phyloP scores from a whole-genome alignment of 805 yeast species.

The Yamadazyma scolyti region DNA sequence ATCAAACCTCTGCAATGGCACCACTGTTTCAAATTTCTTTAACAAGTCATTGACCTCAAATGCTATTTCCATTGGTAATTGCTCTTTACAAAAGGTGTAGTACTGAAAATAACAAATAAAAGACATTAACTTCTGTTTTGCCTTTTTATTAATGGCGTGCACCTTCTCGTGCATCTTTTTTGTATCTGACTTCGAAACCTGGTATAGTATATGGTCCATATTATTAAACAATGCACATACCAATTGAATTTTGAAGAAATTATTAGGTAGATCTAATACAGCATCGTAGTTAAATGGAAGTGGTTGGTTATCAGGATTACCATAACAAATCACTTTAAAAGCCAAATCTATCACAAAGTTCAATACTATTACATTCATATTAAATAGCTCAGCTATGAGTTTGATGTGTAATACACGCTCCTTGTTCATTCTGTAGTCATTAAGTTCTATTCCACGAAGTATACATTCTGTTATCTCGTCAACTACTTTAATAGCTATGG shows the following conservation, averaged over 20 bases:
- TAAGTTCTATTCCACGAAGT: slow-evolving; percentile 60
- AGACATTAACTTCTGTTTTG: slow-evolving; percentile 13
- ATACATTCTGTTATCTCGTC: slow-evolving; percentile 67
- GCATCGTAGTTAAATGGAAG: slow-evolving; percentile 46
- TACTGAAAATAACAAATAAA: slow-evolving; percentile 67
- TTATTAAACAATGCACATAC: slow-evolving; percentile 17
- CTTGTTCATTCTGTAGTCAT: slow-evolving; percentile 58
- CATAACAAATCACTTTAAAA: slow-evolving; percentile 58
- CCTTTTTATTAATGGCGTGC: slow-evolving; percentile 3
- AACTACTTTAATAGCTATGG: slow-evolving; percentile 44
- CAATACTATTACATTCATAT: slow-evolving; percentile 42
- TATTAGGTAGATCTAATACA: slow-evolving; percentile 58
- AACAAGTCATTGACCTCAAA: slow-evolving; percentile 49
- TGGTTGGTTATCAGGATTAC: slow-evolving; percentile 55
- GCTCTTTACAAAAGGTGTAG: slow-evolving; percentile 61
- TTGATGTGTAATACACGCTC: slow-evolving; percentile 57
- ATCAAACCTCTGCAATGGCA: slow-evolving; percentile 30
- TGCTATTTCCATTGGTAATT: slow-evolving; percentile 61
- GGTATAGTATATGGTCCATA: slow-evolving; percentile 1
- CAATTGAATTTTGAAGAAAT: slow-evolving; percentile 69
- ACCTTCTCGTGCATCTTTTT: no score
- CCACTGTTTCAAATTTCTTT: slow-evolving; percentile 21
- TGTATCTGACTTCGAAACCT: no score
- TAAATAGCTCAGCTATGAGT: slow-evolving; percentile 57
- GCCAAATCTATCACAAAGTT: slow-evolving; percentile 48